phyloP scores from a whole-genome alignment of 768 basidiomycete species.

The Tricholoma matsutake region DNA sequence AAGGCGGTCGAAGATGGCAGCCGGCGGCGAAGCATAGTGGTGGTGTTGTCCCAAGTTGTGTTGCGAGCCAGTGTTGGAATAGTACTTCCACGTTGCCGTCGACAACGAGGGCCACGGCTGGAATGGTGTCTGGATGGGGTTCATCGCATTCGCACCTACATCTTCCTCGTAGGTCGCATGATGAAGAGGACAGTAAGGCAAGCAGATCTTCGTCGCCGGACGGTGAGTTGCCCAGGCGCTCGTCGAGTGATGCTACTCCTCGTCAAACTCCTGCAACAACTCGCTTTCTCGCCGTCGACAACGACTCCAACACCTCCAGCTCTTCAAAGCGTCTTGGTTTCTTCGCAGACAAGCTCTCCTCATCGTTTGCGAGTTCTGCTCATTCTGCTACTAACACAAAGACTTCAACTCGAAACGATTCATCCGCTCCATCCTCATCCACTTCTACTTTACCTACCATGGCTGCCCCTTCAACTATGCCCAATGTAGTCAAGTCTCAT shows the following conservation, averaged over 20 bases:
- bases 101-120: not conserved
- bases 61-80: not conserved
- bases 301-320: slow-evolving; percentile 29
- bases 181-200: slow-evolving; percentile 30
- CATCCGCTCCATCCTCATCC: slow-evolving; percentile 19
- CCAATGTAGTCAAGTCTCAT: slow-evolving; percentile 36
- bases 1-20: not conserved
- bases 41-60: not conserved
- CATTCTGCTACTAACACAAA: slow-evolving; percentile 24
- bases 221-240: slow-evolving; percentile 36
- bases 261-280: slow-evolving; percentile 42
- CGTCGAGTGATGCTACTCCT: slow-evolving; percentile 49
- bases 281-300: slow-evolving; percentile 32
- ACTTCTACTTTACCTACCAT: slow-evolving; percentile 26
- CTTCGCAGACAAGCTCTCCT: slow-evolving; percentile 42
- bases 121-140: slow-evolving; percentile 26
- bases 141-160: slow-evolving; percentile 19
- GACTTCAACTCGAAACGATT: slow-evolving; percentile 34
- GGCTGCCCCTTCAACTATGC: slow-evolving; percentile 31
- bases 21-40: not conserved
- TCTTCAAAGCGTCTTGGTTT: slow-evolving; percentile 40
- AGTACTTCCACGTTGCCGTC: not conserved
- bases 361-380: slow-evolving; percentile 32
- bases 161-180: slow-evolving; percentile 38
- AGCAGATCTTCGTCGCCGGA: slow-evolving; percentile 34